Conservation (phyloP, 2,329 filamentous ascomycete genomes). For the Chaetomiaceae sp. region DNA sequence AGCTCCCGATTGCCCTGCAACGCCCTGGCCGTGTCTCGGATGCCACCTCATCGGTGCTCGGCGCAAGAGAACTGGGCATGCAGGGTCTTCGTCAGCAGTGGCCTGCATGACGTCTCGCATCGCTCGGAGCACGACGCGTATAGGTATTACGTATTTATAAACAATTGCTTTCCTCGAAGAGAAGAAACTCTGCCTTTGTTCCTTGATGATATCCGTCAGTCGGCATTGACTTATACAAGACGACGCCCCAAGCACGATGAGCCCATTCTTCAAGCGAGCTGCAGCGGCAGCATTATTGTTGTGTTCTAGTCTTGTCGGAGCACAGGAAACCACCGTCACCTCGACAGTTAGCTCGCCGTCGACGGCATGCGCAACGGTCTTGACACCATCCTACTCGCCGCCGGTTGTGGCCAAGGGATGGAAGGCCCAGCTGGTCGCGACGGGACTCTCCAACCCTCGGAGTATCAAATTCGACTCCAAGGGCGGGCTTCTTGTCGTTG, state of each 20-base stretch:
- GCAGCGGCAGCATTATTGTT: constrained; percentile 18
- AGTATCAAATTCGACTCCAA: constrained; percentile 43
- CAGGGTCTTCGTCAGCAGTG: background rate
- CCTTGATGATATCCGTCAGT: too few species aligned
- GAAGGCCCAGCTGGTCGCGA: constrained; percentile 33
- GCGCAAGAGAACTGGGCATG: background rate
- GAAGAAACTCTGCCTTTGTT: too few species aligned
- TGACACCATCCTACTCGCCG: constrained; percentile 27
- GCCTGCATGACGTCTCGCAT: background rate
- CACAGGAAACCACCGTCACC: constrained; percentile 10
- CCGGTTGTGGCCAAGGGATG: constrained; percentile 33
- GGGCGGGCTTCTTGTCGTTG: constrained; percentile 45
- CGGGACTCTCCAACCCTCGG: constrained; percentile 37
- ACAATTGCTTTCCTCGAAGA: background rate
- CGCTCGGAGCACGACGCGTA: too few species aligned
- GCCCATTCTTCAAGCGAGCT: constrained; percentile 7
- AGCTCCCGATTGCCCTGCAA: too few species aligned
- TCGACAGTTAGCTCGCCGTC: background rate
- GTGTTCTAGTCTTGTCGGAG: background rate
- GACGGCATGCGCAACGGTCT: constrained; percentile 25
- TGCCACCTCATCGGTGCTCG: background rate
- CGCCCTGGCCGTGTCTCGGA: too few species aligned
- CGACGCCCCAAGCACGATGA: constrained; percentile 4
- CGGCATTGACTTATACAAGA: constrained; percentile 1
- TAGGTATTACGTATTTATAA: background rate